Percentiles rank a stretch among this genome's conserved stretches.
These are phyloP conservation scores for Beauveria scarabaeidicola DNA, from an alignment of 2,329 filamentous ascomycete species.

Conservation along the genomic window DNA sequence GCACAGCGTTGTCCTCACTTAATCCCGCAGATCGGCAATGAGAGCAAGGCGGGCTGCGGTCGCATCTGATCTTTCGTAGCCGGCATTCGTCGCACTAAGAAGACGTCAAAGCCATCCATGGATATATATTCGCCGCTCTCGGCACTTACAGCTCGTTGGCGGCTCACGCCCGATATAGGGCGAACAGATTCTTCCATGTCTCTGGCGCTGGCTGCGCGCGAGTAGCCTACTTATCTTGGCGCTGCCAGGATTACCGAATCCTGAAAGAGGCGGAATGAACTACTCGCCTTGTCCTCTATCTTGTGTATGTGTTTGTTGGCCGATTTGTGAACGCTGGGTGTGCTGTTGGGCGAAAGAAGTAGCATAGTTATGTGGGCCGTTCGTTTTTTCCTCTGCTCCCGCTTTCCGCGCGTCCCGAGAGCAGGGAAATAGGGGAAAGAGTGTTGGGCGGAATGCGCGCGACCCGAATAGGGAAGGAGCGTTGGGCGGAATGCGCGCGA, in stretches of 20 bases:
- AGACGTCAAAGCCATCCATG: background rate
- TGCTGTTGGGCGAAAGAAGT: background rate
- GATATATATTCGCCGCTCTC: background rate
- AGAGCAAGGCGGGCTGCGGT: constrained; percentile 4
- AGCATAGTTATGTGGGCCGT: background rate
- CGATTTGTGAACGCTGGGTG: background rate
- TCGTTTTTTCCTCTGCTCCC: background rate
- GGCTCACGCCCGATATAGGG: background rate
- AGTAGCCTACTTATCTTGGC: background rate
- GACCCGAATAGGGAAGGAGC: background rate
- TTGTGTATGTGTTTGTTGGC: background rate
- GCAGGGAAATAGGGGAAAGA: background rate
- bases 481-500: background rate
- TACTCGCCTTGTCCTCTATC: background rate
- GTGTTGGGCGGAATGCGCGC: background rate
- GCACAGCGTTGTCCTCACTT: background rate
- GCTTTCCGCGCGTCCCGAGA: background rate
- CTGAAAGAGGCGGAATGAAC: background rate
- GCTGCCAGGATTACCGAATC: background rate
- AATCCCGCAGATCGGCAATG: background rate
- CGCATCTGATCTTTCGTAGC: constrained; percentile 1
- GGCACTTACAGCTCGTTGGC: background rate
- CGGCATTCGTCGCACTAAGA: constrained; percentile 5
- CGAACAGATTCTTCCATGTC: background rate
- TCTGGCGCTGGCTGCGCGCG: background rate